Conservation (phyloP, 805 yeast species). For the Blastobotrys americana region DNA sequence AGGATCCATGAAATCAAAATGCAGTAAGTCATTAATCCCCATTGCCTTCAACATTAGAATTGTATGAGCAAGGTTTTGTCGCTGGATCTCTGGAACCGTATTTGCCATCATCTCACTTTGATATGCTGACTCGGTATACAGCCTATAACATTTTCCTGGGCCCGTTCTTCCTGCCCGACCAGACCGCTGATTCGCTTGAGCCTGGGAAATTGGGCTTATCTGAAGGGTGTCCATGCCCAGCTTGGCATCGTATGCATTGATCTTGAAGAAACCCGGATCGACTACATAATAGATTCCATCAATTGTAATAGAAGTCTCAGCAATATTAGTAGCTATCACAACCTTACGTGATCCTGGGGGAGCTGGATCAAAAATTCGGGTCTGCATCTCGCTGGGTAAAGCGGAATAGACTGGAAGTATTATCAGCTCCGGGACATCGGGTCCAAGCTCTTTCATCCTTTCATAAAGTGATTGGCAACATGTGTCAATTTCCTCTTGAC, state of each 20-base stretch:
- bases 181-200: conserved; percentile 93
- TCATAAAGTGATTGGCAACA: conserved; percentile 68
- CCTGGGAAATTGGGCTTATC: conserved; percentile 84
- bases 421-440: conserved; percentile 50
- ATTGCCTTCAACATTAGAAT: conserved; percentile 70
- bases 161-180: conserved; percentile 98
- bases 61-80: conserved; percentile 73
- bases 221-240: conserved; percentile 84
- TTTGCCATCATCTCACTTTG: conserved; percentile 66
- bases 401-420: conserved; percentile 89
- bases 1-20: conserved; percentile 86
- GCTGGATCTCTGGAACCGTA: conserved; percentile 86
- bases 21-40: conserved; percentile 74
- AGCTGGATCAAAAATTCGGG: conserved; percentile 77
- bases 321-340: conserved; percentile 91
- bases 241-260: conserved; percentile 78
- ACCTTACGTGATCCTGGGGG: conserved; percentile 75
- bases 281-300: conserved; percentile 93
- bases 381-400: conserved; percentile 77
- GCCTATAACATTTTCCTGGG: conserved; percentile 89
- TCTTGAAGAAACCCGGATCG: conserved; percentile 93
- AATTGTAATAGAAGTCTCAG: conserved; percentile 93
- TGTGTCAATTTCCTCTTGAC: conserved; percentile 92
- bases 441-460: conserved; percentile 58
- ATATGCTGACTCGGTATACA: conserved; percentile 79